Evolutionary conservation across 2,329 filamentous ascomycete genomes (phyloP).

Genomic region (Ilyonectria sp.): DNA sequence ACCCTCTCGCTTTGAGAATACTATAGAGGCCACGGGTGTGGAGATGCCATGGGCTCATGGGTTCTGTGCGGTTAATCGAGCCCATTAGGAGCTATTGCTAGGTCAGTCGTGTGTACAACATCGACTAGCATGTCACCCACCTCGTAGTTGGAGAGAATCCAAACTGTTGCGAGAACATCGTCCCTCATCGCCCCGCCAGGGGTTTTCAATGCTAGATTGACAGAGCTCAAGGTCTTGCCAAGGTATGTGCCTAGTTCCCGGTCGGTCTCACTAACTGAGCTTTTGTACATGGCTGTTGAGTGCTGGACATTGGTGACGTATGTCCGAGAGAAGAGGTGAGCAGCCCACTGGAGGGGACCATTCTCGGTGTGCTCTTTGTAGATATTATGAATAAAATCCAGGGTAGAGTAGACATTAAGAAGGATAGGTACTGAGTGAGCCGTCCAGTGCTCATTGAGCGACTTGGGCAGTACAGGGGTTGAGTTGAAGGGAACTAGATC

Average conservation of each 20-base stretch:
- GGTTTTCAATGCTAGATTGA: constrained; percentile 55
- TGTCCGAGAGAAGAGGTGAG: constrained; percentile 58
- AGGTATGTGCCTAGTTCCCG: constrained; percentile 55
- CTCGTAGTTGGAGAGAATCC: constrained; percentile 59
- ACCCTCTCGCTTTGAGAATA: constrained; percentile 55
- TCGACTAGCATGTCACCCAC: constrained; percentile 36
- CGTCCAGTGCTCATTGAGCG: constrained; percentile 57
- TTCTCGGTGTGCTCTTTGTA: constrained; percentile 46
- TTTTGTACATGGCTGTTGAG: constrained; percentile 49
- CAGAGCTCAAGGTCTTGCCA: constrained; percentile 55
- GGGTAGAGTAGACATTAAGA: constrained; percentile 54
- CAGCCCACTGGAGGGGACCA: constrained; percentile 57
- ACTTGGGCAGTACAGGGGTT: constrained; percentile 33
- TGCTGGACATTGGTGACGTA: constrained; percentile 56
- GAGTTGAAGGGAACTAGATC: constrained; percentile 30
- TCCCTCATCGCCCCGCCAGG: constrained; percentile 50
- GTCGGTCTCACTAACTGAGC: constrained; percentile 46
- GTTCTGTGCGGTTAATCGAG: constrained; percentile 48
- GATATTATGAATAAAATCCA: constrained; percentile 53
- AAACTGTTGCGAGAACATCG: constrained; percentile 57
- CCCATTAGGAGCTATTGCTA: constrained; percentile 54
- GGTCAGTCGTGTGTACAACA: constrained; percentile 27
- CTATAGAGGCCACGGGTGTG: constrained; percentile 55
- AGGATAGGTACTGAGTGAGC: constrained; percentile 57
- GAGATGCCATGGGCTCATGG: constrained; percentile 55